Base-by-base conservation (phyloP, 1,284 basidiomycete species). In the Moesziomyces parantarcticus region DNA sequence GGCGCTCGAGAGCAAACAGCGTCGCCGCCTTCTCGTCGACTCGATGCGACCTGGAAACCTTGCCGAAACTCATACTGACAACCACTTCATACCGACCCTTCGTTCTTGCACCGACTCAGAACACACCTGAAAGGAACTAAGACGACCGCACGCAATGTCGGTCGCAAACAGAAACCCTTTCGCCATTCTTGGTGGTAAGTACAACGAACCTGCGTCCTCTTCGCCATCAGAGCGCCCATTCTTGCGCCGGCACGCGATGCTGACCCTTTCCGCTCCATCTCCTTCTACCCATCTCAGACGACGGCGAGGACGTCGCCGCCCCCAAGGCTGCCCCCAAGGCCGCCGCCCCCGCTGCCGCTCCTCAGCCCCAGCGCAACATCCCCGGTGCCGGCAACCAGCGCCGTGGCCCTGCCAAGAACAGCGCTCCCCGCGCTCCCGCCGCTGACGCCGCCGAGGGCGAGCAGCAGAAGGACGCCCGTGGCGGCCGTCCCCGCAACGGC, bases 111-210 rank as follows among this genome's bases (percentile, higher is more conserved):
- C 42, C 11, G 10, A 21, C 25, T 49, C 59, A 75, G 72, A 64
- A 45, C 50, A 71, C 67, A 54, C 58, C 57, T 46, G 56, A 66
- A 65, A 60, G 59, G 66, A 70, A 51, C 60, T 57, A 75, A 75
- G 72, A 71, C 72, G 72, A 75, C 72, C 72, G 72, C 58, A 75
- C 72, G 72, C 59, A 60, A 83, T 83, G 82, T 81, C 80, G 75
- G 80, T 83, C 81, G 80, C 80, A 73, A 80, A 71, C 69, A 78
- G 62, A 58, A 83, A 83, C 80, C 77, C 81, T 55, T 83, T 83
- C 75, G 76, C 75, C 53, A 74, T 82, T 64, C 78, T 83, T 48
- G 75, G 79, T 62, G 82, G 77, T 79, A 54, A 80, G 78, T 79
- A 21, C 44, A 50, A 39, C 29, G 29, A 11, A 1, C 4, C 29